phyloP scores from a whole-genome alignment of 176 grass and related monocot species.

The Oryza coarctata region DNA sequence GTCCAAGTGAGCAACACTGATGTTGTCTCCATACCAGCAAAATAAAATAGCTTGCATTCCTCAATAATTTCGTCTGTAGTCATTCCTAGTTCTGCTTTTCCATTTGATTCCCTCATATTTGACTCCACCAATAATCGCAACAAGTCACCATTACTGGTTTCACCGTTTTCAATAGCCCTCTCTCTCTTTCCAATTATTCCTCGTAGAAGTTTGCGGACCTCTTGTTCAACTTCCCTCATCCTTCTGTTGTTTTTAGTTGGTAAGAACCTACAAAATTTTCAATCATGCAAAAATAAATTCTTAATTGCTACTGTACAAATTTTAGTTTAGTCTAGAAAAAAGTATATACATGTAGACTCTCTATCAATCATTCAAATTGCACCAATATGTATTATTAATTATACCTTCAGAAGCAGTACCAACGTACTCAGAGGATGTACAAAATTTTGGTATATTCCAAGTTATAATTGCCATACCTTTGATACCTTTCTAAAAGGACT shows the following conservation, averaged over 20 bases:
- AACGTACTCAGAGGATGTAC: not conserved
- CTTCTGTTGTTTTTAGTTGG: conserved; percentile 67
- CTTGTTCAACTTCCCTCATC: conserved; percentile 42
- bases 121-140: conserved; percentile 76
- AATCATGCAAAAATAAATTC: not conserved
- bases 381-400: not conserved
- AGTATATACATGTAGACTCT: not conserved
- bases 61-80: conserved; percentile 65
- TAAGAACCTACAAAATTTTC: conserved; percentile 48
- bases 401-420: not conserved
- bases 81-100: conserved; percentile 46
- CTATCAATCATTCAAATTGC: not conserved
- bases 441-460: not conserved
- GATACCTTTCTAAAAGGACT: not conserved
- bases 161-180: conserved; percentile 39
- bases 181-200: conserved; percentile 66
- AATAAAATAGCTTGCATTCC: conserved; percentile 93
- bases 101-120: conserved; percentile 46
- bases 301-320: not conserved
- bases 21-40: conserved; percentile 81
- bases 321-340: not conserved
- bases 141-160: conserved; percentile 48
- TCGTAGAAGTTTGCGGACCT: conserved; percentile 41
- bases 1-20: conserved; percentile 87
- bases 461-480: not conserved